phyloP scores from a whole-genome alignment of 106 monocot species.

The Apostasia ramifera region DNA sequence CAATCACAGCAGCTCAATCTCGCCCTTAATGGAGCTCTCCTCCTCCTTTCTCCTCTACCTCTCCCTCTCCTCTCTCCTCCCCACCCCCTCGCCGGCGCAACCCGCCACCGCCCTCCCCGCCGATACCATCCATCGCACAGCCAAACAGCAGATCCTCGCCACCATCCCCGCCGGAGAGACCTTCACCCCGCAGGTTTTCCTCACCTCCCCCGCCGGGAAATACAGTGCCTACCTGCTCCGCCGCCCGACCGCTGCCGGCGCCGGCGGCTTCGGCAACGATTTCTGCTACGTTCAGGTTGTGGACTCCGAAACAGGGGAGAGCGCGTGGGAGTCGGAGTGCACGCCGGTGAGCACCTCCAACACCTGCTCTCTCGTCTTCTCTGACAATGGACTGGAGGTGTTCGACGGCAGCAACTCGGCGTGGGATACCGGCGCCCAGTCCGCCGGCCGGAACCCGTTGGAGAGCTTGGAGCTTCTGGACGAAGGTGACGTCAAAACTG shows the following conservation, averaged over 20 bases:
- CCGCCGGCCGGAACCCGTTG: constrained; percentile 20
- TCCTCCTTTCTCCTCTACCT: constrained; percentile 1
- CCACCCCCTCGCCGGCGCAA: not conserved
- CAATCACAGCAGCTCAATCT: not conserved
- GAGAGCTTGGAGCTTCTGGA: constrained; percentile 44
- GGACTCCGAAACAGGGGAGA: constrained; percentile 10
- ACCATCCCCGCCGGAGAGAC: constrained; percentile 25
- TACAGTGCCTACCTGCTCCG: constrained; percentile 50
- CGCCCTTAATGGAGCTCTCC: constrained; percentile 1
- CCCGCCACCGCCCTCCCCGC: not conserved
- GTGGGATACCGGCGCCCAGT: constrained; percentile 33
- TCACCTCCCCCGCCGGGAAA: constrained; percentile 42
- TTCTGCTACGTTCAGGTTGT: constrained; percentile 49
- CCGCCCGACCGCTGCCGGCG: constrained; percentile 19
- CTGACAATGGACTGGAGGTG: constrained; percentile 40
- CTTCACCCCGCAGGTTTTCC: constrained; percentile 24
- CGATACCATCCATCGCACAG: constrained; percentile 25
- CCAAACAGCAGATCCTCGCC: constrained; percentile 40
- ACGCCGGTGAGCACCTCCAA: constrained; percentile 41
- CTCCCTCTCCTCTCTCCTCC: constrained; percentile 7
- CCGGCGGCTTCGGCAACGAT: constrained; percentile 48
- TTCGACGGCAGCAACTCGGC: constrained; percentile 37
- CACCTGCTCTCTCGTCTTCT: constrained; percentile 36
- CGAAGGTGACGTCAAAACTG: constrained; percentile 6
- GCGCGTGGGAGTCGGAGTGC: constrained; percentile 57